A percentile compares a stretch with the other conserved stretches of the same genome.
Evolutionary conservation across 202 grass and related monocot genomes (phyloP).

Genomic region (Brachypodium distachyon): DNA sequence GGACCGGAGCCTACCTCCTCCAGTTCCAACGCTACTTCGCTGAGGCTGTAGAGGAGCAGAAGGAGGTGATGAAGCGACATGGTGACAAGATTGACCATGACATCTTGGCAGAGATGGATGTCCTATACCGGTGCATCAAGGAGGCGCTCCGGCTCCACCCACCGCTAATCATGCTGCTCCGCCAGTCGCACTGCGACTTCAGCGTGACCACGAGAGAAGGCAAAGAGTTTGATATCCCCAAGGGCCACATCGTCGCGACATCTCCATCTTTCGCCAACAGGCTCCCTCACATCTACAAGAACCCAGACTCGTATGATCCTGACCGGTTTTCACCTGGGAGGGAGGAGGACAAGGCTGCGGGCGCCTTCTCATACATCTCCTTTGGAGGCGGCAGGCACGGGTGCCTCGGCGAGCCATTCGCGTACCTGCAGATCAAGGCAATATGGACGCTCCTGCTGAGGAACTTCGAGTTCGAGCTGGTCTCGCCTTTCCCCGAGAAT

Average conservation of each 20-base stretch:
- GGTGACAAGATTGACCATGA: constrained; percentile 84
- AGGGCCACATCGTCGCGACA: constrained; percentile 94
- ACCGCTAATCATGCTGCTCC: constrained; percentile 87
- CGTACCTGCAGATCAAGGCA: constrained; percentile 94
- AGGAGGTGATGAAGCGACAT: constrained; percentile 67
- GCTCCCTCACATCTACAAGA: constrained; percentile 78
- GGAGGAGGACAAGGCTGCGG: constrained; percentile 91
- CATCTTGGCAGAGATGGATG: constrained; percentile 93
- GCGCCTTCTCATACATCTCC: constrained; percentile 92
- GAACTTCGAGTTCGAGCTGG: constrained; percentile 94
- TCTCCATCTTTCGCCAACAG: constrained; percentile 89
- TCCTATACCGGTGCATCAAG: constrained; percentile 94
- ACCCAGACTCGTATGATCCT: constrained; percentile 76
- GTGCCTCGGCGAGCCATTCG: constrained; percentile 88
- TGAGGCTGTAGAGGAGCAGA: constrained; percentile 79
- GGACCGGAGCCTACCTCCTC: constrained; percentile 93
- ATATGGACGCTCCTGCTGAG: constrained; percentile 90
- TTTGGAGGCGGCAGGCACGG: constrained; percentile 86
- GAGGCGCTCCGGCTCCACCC: constrained; percentile 92
- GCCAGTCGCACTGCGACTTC: constrained; percentile 82
- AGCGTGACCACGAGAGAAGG: constrained; percentile 76
- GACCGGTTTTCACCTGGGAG: constrained; percentile 63
- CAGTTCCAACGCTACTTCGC: constrained; percentile 59
- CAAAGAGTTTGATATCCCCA: constrained; percentile 81
- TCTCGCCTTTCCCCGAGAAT: constrained; percentile 86